Evolutionary conservation across 2,329 filamentous ascomycete species (phyloP), one percentile per base, ranked within the genome.

Genomic region (Fusarium ambrosium): DNA sequence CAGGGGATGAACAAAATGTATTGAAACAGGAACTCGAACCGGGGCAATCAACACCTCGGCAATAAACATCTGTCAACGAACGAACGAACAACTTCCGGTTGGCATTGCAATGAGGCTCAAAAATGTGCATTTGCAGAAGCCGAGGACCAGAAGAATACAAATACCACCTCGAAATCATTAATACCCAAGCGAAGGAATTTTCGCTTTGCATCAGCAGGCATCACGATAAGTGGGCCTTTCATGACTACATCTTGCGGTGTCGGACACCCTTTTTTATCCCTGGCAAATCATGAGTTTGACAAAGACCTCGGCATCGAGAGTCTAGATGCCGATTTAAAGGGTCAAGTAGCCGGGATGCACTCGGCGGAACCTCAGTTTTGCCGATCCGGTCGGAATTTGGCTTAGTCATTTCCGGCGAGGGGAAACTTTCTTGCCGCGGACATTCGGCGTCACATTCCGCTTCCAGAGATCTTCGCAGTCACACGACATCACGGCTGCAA

Each of bases 361-460:
- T 72, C 69, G 71, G 71, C 48, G n/a, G 43, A 37, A 9, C 7
- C 9, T 9, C 4, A 20, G 10, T 43, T 29, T 45, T 10, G 60
- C 70, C 68, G 68, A 20, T 37, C n/a, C 51, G 41, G 32, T 6
- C 14, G 13, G n/a, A 14, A 55, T 36, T 11, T 1, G 1, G 74
- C 68, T 78, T 72, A 78, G 64, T 78, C 72, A 78, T 68, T 70
- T 70, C 62, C 76, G 72, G 76, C 37, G 7, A 70, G 48, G 32
- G 22, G 4, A 4, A 63, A 55, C n/a, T 24, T 68, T 43, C 55
- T 24, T 24, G 59, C 72, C 72, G 72, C 18, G 16, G 18, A 45
- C 43, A 4, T 45, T 74, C 72, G 72, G 72, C 69, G 29, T 73
- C 60, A 62, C 43, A 6, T 20, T 73, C 39, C 32, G 24, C 14